Base-by-base conservation (phyloP, 441 rosid species). In the Erodium texanum region DNA sequence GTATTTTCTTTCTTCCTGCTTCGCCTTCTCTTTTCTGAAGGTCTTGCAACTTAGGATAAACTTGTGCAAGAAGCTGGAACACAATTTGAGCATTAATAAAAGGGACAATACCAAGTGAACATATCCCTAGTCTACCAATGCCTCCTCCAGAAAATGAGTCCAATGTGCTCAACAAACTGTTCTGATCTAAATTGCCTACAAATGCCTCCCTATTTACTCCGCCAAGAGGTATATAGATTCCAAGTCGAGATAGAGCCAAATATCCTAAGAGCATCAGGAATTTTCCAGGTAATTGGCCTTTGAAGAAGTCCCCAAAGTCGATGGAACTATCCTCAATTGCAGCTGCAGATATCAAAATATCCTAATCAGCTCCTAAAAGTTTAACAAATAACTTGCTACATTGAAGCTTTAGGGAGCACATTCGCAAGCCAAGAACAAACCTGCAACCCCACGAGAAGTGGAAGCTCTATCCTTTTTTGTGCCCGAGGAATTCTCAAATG, bases 11-110 rank as follows among this genome's bases (percentile, higher is more conserved):
- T 65, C 99, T 89, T 67, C 99, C 99, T 0, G 97, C 97, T 85
- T 94, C 99, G 12, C 99, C 97, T 88, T 94, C 99, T 86, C 83
- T 84, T 78, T 94, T 94, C 85, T 89, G 99, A 72, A 94, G 97
- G 76, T 94, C 97, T 87, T 91, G 99, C 81, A 94, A 76, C 82
- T 94, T 94, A 20, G 99, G 99, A 81, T 91, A 84, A 54, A 94
- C 75, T 82, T 91, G 97, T 66, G 97, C 88, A 70, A 94, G 93
- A 83, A 94, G 99, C 83, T 94, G 99, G 79, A 94, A 92, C 73
- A 94, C 99, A 67, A 94, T 94, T 75, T 86, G 94, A 0, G 99
- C 97, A 63, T 94, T 94, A 79, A 92, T 94, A 62, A 92, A 94
- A n/a, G 97, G 99, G 70, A 94, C 97, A 71, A 89, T 92, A 41